Conservation (phyloP, 2,329 filamentous ascomycete species). For the Nemania diffusa region DNA sequence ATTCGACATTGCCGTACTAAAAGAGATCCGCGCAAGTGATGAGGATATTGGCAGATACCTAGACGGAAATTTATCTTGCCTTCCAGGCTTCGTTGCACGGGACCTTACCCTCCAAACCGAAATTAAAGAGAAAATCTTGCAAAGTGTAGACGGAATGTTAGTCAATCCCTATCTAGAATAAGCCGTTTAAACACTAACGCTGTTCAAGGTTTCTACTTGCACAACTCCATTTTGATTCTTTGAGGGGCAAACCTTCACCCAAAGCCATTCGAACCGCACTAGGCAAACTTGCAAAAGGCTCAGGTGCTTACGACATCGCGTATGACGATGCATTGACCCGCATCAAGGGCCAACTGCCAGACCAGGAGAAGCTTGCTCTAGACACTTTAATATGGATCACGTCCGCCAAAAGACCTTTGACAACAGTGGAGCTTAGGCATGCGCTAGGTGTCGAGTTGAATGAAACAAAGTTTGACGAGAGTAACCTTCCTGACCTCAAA, state of each 20-base stretch:
- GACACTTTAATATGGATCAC: constrained; percentile 55
- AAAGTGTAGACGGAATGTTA: constrained; percentile 48
- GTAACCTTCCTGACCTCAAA: constrained; percentile 49
- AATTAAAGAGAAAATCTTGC: constrained; percentile 42
- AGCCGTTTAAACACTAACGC: constrained; percentile 11
- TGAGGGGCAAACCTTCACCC: constrained; percentile 46
- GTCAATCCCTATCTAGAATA: neutral
- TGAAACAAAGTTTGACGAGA: constrained; percentile 46
- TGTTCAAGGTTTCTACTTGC: constrained; percentile 53
- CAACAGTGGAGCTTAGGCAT: constrained; percentile 52
- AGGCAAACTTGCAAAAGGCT: constrained; percentile 46
- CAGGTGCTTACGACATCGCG: constrained; percentile 50
- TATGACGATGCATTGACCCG: constrained; percentile 57
- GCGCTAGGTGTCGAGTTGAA: constrained; percentile 54
- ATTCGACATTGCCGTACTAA: constrained; percentile 23
- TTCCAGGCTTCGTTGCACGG: constrained; percentile 36
- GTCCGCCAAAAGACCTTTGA: constrained; percentile 51
- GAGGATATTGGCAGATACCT: constrained; percentile 50
- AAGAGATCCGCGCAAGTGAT: constrained; percentile 50
- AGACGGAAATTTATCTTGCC: constrained; percentile 38
- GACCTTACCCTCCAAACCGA: constrained; percentile 37
- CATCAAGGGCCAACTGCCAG: constrained; percentile 52
- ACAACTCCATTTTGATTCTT: constrained; percentile 51
- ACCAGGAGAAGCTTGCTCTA: constrained; percentile 51
- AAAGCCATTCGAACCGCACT: constrained; percentile 51